A percentile compares a stretch with the other conserved stretches of the same genome.
Conservation (phyloP, 306 rosid species). For the Sphenostylis stenocarpa region DNA sequence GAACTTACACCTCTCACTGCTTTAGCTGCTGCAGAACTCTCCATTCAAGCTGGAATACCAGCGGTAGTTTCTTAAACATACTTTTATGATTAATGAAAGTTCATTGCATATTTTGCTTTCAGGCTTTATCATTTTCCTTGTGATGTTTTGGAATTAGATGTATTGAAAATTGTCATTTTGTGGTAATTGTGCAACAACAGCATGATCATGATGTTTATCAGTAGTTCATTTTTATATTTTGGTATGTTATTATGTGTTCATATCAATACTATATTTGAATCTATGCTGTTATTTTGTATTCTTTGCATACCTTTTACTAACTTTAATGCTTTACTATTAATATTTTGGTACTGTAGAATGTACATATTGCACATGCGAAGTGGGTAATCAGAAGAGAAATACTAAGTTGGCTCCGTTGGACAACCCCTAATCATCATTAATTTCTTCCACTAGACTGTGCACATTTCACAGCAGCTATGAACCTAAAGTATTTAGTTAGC, state of each 20-base stretch:
- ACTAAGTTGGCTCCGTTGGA: slow-evolving; percentile 13
- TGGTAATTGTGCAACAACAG: slow-evolving; percentile 3
- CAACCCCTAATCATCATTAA: neutral
- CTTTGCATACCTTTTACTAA: neutral
- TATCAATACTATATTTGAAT: neutral
- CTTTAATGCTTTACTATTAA: neutral
- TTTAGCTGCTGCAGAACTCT: slow-evolving; percentile 94
- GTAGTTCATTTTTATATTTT: slow-evolving; percentile 6
- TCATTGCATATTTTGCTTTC: neutral
- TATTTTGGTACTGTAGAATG: neutral
- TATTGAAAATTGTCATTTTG: neutral
- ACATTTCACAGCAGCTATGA: neutral
- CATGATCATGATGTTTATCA: slow-evolving; percentile 8
- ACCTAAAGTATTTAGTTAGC: neutral
- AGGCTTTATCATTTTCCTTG: neutral
- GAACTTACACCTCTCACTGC: slow-evolving; percentile 97
- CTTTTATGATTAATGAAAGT: neutral
- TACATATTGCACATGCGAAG: slow-evolving; percentile 17
- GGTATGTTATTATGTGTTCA: neutral
- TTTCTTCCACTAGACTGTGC: slow-evolving; percentile 22
- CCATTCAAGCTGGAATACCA: slow-evolving; percentile 97
- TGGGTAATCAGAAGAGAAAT: slow-evolving; percentile 19
- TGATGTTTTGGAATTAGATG: neutral
- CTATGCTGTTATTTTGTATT: neutral
- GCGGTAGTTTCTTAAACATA: slow-evolving; percentile 52